These are phyloP conservation scores for Hypoxylon sp. DNA, from an alignment of 2,329 filamentous ascomycete genomes.

Conservation along the genomic window DNA sequence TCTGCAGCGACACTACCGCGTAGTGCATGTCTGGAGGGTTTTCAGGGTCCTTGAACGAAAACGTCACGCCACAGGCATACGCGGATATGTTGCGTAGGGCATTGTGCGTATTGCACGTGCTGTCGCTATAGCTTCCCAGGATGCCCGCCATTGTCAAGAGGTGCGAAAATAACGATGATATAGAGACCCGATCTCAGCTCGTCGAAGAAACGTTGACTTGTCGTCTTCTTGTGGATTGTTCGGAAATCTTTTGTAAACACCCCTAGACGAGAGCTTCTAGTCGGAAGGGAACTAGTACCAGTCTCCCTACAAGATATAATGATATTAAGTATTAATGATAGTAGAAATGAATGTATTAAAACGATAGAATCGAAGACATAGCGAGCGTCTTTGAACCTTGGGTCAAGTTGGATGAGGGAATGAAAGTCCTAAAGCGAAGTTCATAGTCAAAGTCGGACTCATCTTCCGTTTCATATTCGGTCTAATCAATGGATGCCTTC, in stretches of 20 bases:
- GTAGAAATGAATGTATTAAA: neutral
- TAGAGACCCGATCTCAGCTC: too few relatives aligned
- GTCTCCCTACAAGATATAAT: neutral
- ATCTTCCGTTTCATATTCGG: slow-evolving; percentile 4
- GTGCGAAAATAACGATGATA: neutral
- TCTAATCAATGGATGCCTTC: slow-evolving; percentile 3
- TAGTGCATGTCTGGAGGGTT: slow-evolving; percentile 48
- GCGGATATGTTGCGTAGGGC: slow-evolving; percentile 44
- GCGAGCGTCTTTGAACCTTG: slow-evolving; percentile 1
- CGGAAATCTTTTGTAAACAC: neutral
- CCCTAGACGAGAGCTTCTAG: slow-evolving; percentile 2
- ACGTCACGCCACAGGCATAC: slow-evolving; percentile 49
- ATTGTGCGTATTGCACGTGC: slow-evolving; percentile 50
- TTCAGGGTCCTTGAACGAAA: slow-evolving; percentile 40
- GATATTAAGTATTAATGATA: neutral
- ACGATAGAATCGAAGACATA: neutral
- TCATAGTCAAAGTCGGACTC: neutral
- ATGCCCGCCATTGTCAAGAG: slow-evolving; percentile 41
- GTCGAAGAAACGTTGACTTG: neutral
- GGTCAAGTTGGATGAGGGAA: neutral
- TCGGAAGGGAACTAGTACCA: neutral
- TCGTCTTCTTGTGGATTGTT: neutral
- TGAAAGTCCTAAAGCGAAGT: neutral
- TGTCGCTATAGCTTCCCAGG: slow-evolving; percentile 35
- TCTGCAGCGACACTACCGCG: slow-evolving; percentile 44